phyloP scores from a whole-genome alignment of 2,329 filamentous ascomycete species.

The Fusarium continuum region DNA sequence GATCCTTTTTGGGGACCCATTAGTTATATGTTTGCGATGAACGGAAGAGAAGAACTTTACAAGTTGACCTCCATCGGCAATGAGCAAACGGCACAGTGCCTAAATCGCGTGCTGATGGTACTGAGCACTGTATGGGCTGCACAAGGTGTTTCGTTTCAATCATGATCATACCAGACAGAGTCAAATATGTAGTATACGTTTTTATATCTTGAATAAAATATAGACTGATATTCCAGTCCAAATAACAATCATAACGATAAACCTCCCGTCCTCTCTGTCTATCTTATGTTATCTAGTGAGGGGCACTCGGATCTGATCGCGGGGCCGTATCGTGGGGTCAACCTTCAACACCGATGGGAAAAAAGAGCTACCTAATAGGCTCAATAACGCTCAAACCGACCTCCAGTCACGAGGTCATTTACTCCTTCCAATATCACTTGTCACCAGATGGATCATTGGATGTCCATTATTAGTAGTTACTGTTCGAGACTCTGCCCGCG shows the following conservation, averaged over 20 bases:
- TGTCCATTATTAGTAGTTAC: constrained; percentile 5
- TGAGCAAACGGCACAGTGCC: constrained; percentile 7
- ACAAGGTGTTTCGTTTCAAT: no score
- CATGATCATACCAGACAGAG: no score
- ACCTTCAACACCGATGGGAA: neutral
- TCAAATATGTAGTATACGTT: no score
- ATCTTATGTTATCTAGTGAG: constrained; percentile 13
- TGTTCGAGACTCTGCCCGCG: constrained; percentile 3
- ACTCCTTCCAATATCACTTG: neutral
- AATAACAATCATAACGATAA: no score
- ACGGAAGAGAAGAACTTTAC: neutral
- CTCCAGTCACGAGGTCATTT: neutral
- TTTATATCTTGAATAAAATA: no score
- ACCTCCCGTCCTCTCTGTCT: neutral
- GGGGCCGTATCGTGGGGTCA: constrained; percentile 22
- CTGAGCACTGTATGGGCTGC: constrained; percentile 3
- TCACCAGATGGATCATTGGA: neutral
- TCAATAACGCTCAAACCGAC: neutral
- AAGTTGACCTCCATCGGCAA: neutral
- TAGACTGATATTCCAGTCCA: no score
- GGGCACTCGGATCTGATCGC: constrained; percentile 18
- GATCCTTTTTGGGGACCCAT: constrained; percentile 18
- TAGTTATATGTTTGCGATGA: neutral
- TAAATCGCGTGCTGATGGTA: fast-evolving
- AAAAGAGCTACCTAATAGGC: no score